Conservation (phyloP, 2,329 filamentous ascomycete species). For the Fusarium marasasianum region DNA sequence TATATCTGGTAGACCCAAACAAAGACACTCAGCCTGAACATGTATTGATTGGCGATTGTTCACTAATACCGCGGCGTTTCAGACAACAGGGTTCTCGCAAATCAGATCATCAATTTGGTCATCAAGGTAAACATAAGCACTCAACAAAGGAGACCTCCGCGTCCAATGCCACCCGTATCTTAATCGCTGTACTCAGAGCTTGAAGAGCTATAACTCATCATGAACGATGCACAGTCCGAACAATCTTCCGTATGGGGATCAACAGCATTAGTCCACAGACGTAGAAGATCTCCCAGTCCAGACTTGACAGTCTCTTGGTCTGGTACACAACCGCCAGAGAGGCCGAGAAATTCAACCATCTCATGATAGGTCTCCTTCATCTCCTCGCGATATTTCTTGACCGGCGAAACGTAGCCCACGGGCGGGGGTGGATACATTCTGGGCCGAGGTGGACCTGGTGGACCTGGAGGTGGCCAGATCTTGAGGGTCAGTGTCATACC, state of each 20-base stretch:
- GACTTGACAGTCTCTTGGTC: not conserved
- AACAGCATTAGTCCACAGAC: slow-evolving; percentile 2
- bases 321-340: fast-evolving
- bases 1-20: fast-evolving
- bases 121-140: not conserved
- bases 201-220: not conserved
- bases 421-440: not conserved
- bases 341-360: not conserved
- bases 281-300: not conserved
- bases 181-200: not conserved
- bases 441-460: not conserved
- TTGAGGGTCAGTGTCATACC: not conserved
- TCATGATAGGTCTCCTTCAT: not conserved
- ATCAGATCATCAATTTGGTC: not conserved
- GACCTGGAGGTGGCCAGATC: not conserved
- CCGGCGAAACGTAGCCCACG: too few relatives aligned
- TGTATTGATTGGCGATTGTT: not conserved
- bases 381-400: not conserved
- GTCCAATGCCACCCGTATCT: not conserved
- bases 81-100: not conserved
- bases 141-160: not conserved
- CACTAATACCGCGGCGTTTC: not conserved
- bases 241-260: not conserved
- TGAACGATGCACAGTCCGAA: not conserved
- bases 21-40: not conserved